Conservation (phyloP, 495 filamentous ascomycete genomes). For the Penicillium malachiteum region DNA sequence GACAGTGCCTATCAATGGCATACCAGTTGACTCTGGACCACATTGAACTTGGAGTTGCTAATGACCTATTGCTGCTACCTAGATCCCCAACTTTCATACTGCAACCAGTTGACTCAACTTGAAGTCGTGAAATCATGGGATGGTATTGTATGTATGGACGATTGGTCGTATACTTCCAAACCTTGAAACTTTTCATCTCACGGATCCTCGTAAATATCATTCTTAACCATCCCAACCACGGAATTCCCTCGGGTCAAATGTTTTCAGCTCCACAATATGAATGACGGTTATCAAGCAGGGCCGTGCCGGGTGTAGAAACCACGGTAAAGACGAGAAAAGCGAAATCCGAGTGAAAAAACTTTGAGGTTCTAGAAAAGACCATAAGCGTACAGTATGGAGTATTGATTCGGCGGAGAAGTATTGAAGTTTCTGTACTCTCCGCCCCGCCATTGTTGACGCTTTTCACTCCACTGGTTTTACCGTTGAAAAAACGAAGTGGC, state of each 20-base stretch:
- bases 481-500: slow-evolving; percentile 20
- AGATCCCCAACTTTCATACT: no score
- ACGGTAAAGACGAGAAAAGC: slow-evolving; percentile 11
- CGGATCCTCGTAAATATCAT: neutral
- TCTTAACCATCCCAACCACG: slow-evolving; percentile 13
- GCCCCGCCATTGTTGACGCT: slow-evolving; percentile 19
- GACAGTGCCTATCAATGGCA: no score
- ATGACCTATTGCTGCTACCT: no score
- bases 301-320: slow-evolving; percentile 26
- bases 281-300: slow-evolving; percentile 28
- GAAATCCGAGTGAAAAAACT: neutral
- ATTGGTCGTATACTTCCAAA: no score
- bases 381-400: neutral
- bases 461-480: slow-evolving; percentile 24
- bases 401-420: neutral
- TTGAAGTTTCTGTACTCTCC: slow-evolving; percentile 1
- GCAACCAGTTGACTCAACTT: no score
- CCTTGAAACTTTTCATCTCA: no score
- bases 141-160: no score
- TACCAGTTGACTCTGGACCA: no score
- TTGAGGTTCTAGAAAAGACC: no score
- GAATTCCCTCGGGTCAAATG: slow-evolving; percentile 4
- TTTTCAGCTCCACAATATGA: slow-evolving; percentile 18
- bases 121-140: no score
- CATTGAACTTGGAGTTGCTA: no score